Evolutionary conservation across 2,329 filamentous ascomycete genomes (phyloP).

Genomic region (Apiospora saccharicola): DNA sequence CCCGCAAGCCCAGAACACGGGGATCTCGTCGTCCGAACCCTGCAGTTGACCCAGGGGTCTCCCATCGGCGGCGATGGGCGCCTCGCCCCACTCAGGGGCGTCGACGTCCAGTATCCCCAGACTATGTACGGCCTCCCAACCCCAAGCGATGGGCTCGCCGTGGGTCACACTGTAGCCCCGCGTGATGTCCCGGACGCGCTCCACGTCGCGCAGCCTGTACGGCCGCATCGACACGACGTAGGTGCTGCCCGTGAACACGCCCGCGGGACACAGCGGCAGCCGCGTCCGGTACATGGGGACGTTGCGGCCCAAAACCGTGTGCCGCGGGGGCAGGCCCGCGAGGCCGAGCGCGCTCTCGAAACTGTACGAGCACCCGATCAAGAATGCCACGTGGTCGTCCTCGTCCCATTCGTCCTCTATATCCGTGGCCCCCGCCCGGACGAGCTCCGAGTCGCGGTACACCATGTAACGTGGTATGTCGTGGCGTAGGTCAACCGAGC

Average conservation of each 20-base stretch:
- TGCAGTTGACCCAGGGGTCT: constrained; percentile 41
- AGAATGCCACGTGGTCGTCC: constrained; percentile 64
- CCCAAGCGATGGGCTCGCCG: constrained; percentile 71
- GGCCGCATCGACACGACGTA: constrained; percentile 71
- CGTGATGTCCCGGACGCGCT: constrained; percentile 62
- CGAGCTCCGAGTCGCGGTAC: constrained; percentile 57
- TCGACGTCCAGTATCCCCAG: constrained; percentile 64
- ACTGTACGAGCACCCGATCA: constrained; percentile 70
- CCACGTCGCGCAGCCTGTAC: constrained; percentile 58
- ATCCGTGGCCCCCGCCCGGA: constrained; percentile 48
- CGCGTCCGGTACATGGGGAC: constrained; percentile 69
- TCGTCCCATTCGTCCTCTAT: constrained; percentile 60
- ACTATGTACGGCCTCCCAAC: constrained; percentile 60
- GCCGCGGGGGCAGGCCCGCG: constrained; percentile 59
- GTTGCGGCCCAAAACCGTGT: constrained; percentile 55
- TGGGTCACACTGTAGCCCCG: constrained; percentile 63
- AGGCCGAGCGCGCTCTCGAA: constrained; percentile 65
- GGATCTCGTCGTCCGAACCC: constrained; percentile 53
- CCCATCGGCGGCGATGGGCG: constrained; percentile 49
- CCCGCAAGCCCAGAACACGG: constrained; percentile 70
- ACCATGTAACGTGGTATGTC: constrained; percentile 67
- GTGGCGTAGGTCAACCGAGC: constrained; percentile 59
- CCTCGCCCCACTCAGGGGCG: constrained; percentile 65
- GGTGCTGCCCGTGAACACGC: constrained; percentile 61
- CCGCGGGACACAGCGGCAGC: constrained; percentile 63